Percentiles rank a stretch among this genome's conserved stretches.
phyloP scores from a whole-genome alignment of 2,329 filamentous ascomycete species.

The Sordariomycetes sp. region DNA sequence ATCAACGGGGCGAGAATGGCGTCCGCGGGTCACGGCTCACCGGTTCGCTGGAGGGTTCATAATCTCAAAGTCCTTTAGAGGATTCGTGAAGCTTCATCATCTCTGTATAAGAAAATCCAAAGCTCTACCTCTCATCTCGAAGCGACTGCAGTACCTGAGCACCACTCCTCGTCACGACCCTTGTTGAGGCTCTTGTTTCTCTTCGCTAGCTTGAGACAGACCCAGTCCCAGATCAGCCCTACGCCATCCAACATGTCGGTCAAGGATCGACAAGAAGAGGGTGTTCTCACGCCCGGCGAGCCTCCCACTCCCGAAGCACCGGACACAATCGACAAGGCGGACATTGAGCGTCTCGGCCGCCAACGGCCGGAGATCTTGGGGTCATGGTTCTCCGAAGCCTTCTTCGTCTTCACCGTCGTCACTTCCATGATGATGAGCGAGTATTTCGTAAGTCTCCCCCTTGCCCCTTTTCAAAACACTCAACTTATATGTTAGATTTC shows the following conservation, averaged over 20 bases:
- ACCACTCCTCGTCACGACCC: too few species aligned
- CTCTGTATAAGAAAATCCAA: too few species aligned
- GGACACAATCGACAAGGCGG: constrained; percentile 14
- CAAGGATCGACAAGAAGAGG: background rate
- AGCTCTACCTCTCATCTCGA: too few species aligned
- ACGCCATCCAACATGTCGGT: background rate
- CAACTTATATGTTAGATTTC: constrained; percentile 35
- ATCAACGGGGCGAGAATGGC: too few species aligned
- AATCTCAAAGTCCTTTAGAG: too few species aligned
- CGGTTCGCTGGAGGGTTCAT: too few species aligned
- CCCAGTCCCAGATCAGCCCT: background rate
- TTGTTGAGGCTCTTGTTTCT: too few species aligned
- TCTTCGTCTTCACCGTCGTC: constrained; percentile 53
- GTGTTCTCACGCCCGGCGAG: constrained; percentile 1
- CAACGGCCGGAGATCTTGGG: constrained; percentile 49
- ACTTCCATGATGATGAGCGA: constrained; percentile 59
- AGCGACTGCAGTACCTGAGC: too few species aligned
- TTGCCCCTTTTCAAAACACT: background rate
- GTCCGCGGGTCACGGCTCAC: too few species aligned
- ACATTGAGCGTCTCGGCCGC: constrained; percentile 52
- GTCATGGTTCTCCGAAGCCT: constrained; percentile 43
- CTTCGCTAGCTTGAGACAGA: too few species aligned
- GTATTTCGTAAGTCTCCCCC: constrained; percentile 40
- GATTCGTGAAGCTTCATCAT: too few species aligned
- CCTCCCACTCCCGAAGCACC: background rate